Base-by-base conservation (phyloP, 208 protist genomes). In the Perkinsela sp. region DNA sequence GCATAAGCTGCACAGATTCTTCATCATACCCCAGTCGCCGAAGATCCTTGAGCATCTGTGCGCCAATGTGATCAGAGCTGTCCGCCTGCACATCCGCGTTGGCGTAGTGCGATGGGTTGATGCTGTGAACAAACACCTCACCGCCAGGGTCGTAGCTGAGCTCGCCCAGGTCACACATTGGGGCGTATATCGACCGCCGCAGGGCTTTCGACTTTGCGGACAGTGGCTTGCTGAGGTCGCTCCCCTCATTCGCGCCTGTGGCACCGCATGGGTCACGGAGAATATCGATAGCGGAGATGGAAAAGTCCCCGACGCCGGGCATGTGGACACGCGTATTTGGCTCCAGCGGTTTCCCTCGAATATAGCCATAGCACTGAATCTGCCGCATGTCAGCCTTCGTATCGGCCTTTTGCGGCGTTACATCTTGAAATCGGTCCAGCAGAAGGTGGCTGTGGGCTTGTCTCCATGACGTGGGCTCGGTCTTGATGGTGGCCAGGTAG, bases 141-240 rank as follows among this genome's bases (percentile, higher is more conserved):
- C 90, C 92, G 78, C 98, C 94, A 48, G 95, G 89, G 74, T 99
- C 97, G 78, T 96, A 98, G 48, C 90, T 81, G 70, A 99, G 83
- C 48, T 93, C 94, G 66, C 96, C 96, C 29, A 99, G 80, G 76
- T 99, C 92, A 74, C 83, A 84, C 84, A 97, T 96, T 29, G 97
- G 97, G 30, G 96, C 95, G 78, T 98, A 98, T 0, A 99, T 73
- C 40, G 40, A 6, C 13, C 40, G 40, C 32, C 87, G 77, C 75
- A 90, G 87, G 70, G 95, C 82, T 75, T 96, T 96, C 31, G 90
- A 81, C 65, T 77, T 89, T 0, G 97, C 76, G 28, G 77, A 74
- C 32, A 79, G 76, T 1, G 69, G 68, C 2, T 71, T 29, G 69
- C 30, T 71, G n/a, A 74, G 32, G 2, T 69, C 68, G 68, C 65